Evolutionary conservation across 2,329 filamentous ascomycete genomes (phyloP), one percentile per base, ranked within the genome.

Genomic region (Incumbomyces delicatus): DNA sequence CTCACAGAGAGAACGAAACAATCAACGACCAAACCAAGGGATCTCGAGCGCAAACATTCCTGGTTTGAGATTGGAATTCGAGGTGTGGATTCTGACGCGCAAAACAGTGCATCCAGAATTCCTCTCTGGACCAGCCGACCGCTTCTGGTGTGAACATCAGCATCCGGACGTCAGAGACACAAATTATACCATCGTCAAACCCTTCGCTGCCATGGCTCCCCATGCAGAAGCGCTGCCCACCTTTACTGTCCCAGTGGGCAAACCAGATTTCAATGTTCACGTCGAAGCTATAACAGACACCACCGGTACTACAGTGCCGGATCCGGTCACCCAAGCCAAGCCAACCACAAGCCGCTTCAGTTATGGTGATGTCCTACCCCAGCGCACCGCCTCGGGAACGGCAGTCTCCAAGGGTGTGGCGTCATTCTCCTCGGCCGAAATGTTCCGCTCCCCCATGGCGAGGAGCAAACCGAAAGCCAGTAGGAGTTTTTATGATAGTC

Each of bases 401-500:
- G 46, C 49, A 11, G 40, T 39, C 12, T 33, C 49, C 32, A 46
- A 37, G 36, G 42, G 46, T 39, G 55, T 57, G 38, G 56, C 58
- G 41, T 41, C 47, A 29, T 53, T 51, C 37, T 31, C 36, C 16
- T 42, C 52, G 29, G 50, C 55, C 47, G 22, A 53, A 17, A 38
- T 49, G 34, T 48, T 53, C 51, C 51, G 53, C 47, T 49, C 40
- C 44, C 44, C 65, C 63, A 59, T 57, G 31, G 68, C 65, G 47
- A 65, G 63, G 50, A 63, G 74, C 16, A 89, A 90, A 61, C 84
- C 85, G 3, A 82, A 81, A 60, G 85, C 90, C 2, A 87, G 83
- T 64, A 72, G 80, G 63, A 22, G 13, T 4, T 45, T 42, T n/a
- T 95, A 86, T 83, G 85, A 94, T 61, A 77, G 75, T 58, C 73